Conservation (phyloP, 2,329 filamentous ascomycete genomes). For the Elsinoe ampelina region DNA sequence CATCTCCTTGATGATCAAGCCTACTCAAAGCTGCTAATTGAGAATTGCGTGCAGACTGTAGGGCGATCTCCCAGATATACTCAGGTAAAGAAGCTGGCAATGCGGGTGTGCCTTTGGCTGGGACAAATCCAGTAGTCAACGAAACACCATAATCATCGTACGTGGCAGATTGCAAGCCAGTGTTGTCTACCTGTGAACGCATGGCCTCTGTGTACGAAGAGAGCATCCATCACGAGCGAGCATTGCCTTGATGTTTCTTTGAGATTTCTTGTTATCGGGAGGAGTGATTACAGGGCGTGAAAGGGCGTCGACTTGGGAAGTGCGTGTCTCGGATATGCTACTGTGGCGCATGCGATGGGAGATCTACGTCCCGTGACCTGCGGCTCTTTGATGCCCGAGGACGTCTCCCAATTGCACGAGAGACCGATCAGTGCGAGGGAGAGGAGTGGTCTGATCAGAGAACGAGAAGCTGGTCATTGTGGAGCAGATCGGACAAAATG, state of each 20-base stretch:
- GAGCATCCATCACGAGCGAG: background rate
- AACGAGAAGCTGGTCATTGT: background rate
- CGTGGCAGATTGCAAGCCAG: background rate
- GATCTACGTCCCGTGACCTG: background rate
- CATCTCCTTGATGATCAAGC: no score
- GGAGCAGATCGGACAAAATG: background rate
- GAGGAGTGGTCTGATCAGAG: slow-evolving; percentile 3
- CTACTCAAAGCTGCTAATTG: no score
- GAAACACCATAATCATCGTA: background rate
- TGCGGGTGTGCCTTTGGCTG: background rate
- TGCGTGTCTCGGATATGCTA: background rate
- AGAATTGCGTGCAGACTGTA: background rate
- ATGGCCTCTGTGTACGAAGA: background rate
- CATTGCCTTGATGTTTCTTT: background rate
- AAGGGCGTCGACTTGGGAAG: background rate
- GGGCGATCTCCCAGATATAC: background rate
- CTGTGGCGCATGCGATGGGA: slow-evolving; percentile 8
- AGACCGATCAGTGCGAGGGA: background rate
- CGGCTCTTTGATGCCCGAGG: slow-evolving; percentile 6
- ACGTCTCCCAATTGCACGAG: background rate
- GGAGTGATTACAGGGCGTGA: background rate
- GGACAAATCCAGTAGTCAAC: background rate
- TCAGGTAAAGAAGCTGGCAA: background rate
- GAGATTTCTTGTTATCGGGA: background rate
- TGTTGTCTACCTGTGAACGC: background rate